A percentile compares a stretch with the other conserved stretches of the same genome.
phyloP scores from a whole-genome alignment of 345 rosid species.

The Physaria fendleri region DNA sequence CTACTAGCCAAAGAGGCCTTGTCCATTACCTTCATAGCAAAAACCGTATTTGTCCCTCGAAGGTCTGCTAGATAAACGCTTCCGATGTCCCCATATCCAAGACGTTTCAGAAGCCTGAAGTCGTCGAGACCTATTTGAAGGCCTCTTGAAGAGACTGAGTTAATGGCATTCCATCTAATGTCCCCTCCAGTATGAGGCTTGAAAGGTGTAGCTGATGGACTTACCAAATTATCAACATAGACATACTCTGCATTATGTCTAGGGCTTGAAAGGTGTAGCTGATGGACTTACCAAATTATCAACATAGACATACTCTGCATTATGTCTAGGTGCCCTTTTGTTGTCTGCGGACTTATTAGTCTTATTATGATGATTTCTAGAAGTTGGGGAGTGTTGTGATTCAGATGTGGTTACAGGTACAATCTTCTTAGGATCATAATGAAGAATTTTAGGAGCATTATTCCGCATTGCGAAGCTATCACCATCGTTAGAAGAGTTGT shows the following conservation, averaged over 20 bases:
- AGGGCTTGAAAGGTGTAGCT: conserved; percentile 38
- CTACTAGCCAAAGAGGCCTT: conserved; percentile 81
- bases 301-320: conserved; percentile 25
- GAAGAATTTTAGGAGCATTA: conserved; percentile 12
- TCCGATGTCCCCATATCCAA: conserved; percentile 91
- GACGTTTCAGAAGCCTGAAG: conserved; percentile 75
- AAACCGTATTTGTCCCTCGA: conserved; percentile 56
- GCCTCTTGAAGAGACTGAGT: conserved; percentile 38
- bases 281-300: conserved; percentile 50
- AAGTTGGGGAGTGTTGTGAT: neutral
- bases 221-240: conserved; percentile 48
- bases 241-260: conserved; percentile 19
- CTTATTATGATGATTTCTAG: conserved; percentile 4
- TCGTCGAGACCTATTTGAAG: conserved; percentile 53
- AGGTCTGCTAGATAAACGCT: conserved; percentile 71
- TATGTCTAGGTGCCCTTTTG: conserved; percentile 26
- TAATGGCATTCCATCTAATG: conserved; percentile 77
- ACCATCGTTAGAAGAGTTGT: conserved; percentile 9
- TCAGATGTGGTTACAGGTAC: conserved; percentile 26
- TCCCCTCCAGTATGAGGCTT: conserved; percentile 95
- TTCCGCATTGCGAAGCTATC: conserved; percentile 14
- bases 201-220: conserved; percentile 36
- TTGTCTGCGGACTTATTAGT: conserved; percentile 18
- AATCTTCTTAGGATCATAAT: conserved; percentile 29
- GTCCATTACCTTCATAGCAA: conserved; percentile 87